Conservation (phyloP, 441 rosid genomes). For the Gossypium davidsonii region DNA sequence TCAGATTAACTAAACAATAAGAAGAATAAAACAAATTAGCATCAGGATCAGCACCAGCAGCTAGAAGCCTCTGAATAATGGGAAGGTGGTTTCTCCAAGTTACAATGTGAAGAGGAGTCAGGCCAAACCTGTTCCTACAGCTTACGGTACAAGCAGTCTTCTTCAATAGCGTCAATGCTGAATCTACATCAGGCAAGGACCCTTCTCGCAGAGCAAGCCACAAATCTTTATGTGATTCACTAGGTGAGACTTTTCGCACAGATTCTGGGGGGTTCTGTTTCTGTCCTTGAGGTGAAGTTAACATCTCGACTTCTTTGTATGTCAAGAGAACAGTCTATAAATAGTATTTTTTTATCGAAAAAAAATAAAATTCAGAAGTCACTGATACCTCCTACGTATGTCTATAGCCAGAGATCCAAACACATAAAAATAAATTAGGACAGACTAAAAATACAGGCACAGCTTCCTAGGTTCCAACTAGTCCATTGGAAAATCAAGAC, state of each 20-base stretch:
- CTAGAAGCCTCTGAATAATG: slow-evolving; percentile 75
- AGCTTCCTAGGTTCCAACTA: slow-evolving; percentile 14
- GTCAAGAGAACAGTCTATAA: slow-evolving; percentile 9
- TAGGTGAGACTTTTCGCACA: slow-evolving; percentile 38
- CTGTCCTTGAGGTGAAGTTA: slow-evolving; percentile 54
- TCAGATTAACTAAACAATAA: slow-evolving; percentile 3
- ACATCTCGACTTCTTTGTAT: slow-evolving; percentile 38
- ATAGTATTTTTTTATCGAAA: slow-evolving; percentile 2
- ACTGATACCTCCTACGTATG: slow-evolving; percentile 6
- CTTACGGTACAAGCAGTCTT: slow-evolving; percentile 78
- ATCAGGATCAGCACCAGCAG: slow-evolving; percentile 97
- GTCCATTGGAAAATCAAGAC: slow-evolving; percentile 18
- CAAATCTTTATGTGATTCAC: slow-evolving; percentile 54
- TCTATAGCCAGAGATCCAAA: slow-evolving; percentile 8
- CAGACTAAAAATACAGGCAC: slow-evolving; percentile 6
- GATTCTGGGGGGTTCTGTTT: slow-evolving; percentile 48
- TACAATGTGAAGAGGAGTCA: slow-evolving; percentile 88
- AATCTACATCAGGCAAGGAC: slow-evolving; percentile 77
- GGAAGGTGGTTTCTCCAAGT: slow-evolving; percentile 97
- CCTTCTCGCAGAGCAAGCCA: slow-evolving; percentile 77
- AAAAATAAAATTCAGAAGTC: slow-evolving; percentile 10
- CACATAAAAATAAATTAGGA: background rate
- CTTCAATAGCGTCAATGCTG: slow-evolving; percentile 55
- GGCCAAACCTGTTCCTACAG: slow-evolving; percentile 64
- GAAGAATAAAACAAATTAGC: slow-evolving; percentile 64